Evolutionary conservation across 176 grass and related monocot genomes (phyloP).

Genomic region (Triticum aestivum): DNA sequence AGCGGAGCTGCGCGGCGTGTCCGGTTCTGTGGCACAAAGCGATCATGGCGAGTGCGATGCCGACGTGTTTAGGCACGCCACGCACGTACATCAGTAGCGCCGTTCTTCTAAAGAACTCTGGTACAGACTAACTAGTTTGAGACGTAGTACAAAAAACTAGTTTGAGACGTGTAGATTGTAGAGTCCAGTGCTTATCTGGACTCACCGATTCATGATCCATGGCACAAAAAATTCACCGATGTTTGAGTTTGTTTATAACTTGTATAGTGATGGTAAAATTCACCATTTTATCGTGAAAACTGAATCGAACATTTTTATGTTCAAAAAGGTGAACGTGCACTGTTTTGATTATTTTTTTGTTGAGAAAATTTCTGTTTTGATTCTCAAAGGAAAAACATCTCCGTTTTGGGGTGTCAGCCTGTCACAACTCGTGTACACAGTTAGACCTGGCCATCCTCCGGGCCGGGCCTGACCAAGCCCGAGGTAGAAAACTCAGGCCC

Average conservation of each 20-base stretch:
- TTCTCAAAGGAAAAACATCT: no score
- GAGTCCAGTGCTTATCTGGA: background rate
- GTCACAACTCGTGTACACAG: no score
- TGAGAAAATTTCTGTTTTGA: no score
- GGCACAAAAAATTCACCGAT: background rate
- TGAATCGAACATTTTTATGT: background rate
- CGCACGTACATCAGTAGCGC: background rate
- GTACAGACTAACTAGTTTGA: background rate
- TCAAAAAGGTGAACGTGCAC: background rate
- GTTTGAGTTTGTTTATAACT: background rate
- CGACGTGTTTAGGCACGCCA: constrained; percentile 27
- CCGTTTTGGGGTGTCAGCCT: no score
- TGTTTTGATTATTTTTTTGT: no score
- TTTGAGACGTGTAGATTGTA: background rate
- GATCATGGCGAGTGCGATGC: background rate
- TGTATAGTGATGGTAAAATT: background rate
- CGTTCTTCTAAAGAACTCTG: background rate
- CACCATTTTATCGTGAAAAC: background rate
- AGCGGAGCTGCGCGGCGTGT: background rate
- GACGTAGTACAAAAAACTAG: no score
- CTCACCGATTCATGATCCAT: background rate
- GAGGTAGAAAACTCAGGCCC: no score
- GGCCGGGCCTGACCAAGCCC: no score
- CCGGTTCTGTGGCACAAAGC: background rate
- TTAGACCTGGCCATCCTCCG: no score